phyloP scores from a whole-genome alignment of 441 rosid species.

The Melastoma candidum region DNA sequence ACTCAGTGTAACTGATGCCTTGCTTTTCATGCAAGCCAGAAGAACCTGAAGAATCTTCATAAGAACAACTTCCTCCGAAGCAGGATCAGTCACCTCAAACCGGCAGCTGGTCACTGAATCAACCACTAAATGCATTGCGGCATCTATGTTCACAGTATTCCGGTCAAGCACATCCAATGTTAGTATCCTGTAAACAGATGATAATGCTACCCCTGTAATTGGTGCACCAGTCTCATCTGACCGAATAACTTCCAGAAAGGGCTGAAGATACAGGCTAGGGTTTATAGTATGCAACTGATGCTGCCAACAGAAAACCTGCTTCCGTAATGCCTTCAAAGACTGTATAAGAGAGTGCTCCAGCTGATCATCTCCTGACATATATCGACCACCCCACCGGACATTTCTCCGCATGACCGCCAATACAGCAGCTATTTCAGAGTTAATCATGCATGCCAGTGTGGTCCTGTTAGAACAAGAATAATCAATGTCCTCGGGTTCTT shows the following conservation, averaged over 20 bases:
- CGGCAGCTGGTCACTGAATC: conserved; percentile 87
- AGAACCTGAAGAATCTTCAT: conserved; percentile 99
- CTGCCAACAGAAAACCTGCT: conserved; percentile 73
- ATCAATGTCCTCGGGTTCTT: conserved; percentile 53
- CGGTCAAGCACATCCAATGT: conserved; percentile 66
- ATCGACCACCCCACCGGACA: conserved; percentile 88
- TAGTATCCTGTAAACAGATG: conserved; percentile 82
- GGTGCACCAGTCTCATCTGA: conserved; percentile 97
- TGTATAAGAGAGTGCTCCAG: conserved; percentile 86
- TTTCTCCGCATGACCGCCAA: conserved; percentile 96
- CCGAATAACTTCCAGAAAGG: conserved; percentile 79
- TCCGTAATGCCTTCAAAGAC: conserved; percentile 79
- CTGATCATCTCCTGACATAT: conserved; percentile 78
- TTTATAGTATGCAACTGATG: conserved; percentile 55
- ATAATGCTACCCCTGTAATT: conserved; percentile 92
- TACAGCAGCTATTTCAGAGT: conserved; percentile 85
- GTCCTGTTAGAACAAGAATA: conserved; percentile 37
- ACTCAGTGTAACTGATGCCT: conserved; percentile 63
- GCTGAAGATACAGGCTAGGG: conserved; percentile 68
- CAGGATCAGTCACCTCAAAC: conserved; percentile 96
- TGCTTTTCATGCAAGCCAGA: conserved; percentile 86
- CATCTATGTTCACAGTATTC: conserved; percentile 65
- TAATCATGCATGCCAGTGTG: conserved; percentile 65
- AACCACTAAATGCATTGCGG: conserved; percentile 77
- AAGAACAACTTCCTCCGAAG: conserved; percentile 91